Percentiles rank a stretch among this genome's conserved stretches.
Evolutionary conservation across 805 yeast species (phyloP).

Genomic region (Grigorovia yakushimaensis): DNA sequence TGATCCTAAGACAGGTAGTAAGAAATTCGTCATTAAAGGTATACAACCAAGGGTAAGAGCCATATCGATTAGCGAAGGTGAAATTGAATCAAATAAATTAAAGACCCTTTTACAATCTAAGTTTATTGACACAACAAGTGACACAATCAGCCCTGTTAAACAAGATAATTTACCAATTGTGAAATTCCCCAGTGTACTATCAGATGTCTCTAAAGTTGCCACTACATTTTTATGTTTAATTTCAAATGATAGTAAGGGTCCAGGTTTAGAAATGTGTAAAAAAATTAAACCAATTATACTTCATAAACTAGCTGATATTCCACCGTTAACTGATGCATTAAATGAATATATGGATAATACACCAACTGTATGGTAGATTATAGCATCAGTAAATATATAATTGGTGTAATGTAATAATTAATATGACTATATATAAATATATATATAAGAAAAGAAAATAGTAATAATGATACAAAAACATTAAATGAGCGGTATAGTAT

Average conservation of each 20-base stretch:
- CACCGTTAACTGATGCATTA: constrained; percentile 23
- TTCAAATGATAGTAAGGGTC: constrained; percentile 25
- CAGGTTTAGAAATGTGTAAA: constrained; percentile 22
- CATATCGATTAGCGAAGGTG: constrained; percentile 40
- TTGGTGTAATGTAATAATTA: too few species aligned
- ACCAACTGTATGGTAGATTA: constrained; percentile 11
- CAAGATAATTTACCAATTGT: constrained; percentile 22
- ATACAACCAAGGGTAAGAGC: constrained; percentile 72
- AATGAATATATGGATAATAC: constrained; percentile 28
- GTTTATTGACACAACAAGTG: constrained; percentile 11
- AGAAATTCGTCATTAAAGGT: constrained; percentile 87
- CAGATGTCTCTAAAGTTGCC: constrained; percentile 27
- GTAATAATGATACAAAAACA: too few species aligned
- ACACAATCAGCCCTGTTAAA: not conserved
- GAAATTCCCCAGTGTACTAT: constrained; percentile 20
- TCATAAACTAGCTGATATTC: constrained; percentile 26
- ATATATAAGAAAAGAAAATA: too few species aligned
- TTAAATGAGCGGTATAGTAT: too few species aligned
- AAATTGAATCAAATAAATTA: constrained; percentile 29
- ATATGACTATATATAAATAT: not conserved
- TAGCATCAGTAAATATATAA: too few species aligned
- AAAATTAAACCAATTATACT: constrained; percentile 22
- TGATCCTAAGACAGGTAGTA: constrained; percentile 49
- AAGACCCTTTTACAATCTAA: constrained; percentile 13
- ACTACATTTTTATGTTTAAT: constrained; percentile 26